These are phyloP conservation scores for Alternaria atra DNA, from an alignment of 2,329 filamentous ascomycete species.

Conservation along the genomic window DNA sequence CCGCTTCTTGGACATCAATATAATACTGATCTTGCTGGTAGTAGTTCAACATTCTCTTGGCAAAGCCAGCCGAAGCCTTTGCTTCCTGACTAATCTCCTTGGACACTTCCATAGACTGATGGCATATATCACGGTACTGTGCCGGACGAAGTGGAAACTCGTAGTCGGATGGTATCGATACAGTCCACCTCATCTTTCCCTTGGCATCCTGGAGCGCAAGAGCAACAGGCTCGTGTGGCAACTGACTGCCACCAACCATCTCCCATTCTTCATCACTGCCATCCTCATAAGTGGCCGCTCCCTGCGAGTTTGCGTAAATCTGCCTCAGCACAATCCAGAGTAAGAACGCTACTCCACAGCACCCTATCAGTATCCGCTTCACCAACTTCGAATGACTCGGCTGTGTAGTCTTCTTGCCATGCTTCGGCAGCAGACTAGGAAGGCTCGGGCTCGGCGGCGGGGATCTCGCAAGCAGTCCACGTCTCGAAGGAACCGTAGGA, in stretches of 20 bases:
- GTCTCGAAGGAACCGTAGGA: conserved; percentile 44
- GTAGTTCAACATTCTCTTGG: conserved; percentile 57
- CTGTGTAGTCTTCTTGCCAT: conserved; percentile 68
- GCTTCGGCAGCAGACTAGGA: conserved; percentile 71
- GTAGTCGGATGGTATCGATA: conserved; percentile 75
- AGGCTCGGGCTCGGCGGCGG: conserved; percentile 76
- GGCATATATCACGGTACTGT: conserved; percentile 75
- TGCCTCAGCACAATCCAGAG: conserved; percentile 60
- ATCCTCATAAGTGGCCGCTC: conserved; percentile 24
- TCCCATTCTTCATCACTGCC: conserved; percentile 63
- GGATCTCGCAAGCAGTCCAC: conserved; percentile 72
- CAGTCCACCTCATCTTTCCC: conserved; percentile 77
- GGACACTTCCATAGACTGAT: conserved; percentile 72
- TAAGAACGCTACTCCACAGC: conserved; percentile 57
- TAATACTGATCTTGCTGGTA: conserved; percentile 73
- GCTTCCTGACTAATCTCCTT: conserved; percentile 55
- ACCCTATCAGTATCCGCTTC: conserved; percentile 65
- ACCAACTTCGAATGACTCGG: conserved; percentile 64
- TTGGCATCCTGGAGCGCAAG: conserved; percentile 72
- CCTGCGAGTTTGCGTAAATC: conserved; percentile 36
- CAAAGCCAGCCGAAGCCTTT: conserved; percentile 33
- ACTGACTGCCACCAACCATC: conserved; percentile 69
- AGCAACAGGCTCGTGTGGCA: conserved; percentile 78
- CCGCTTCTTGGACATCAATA: conserved; percentile 77
- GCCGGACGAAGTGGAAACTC: conserved; percentile 72